phyloP scores from a whole-genome alignment of 139 green algal species.

The Volvox reticuliferus region DNA sequence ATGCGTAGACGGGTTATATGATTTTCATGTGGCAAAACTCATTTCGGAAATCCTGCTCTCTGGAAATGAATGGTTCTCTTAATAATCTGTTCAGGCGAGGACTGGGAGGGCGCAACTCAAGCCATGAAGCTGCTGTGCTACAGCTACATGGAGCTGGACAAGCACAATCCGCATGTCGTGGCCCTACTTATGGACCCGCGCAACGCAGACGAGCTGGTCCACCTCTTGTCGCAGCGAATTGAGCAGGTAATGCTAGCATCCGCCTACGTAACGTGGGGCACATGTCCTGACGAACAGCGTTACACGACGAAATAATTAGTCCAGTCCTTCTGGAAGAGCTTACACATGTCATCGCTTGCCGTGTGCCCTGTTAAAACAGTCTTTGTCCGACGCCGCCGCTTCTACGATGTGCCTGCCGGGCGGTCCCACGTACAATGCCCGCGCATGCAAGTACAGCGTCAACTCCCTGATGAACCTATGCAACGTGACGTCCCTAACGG shows the following conservation, averaged over 20 bases:
- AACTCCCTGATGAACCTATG: slow-evolving; percentile 93
- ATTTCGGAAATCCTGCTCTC: no score
- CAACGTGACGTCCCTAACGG: slow-evolving; percentile 29
- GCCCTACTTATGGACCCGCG: slow-evolving; percentile 47
- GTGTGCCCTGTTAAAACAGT: slow-evolving; percentile 24
- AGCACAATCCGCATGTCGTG: slow-evolving; percentile 19
- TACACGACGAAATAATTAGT: no score
- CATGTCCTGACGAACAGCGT: no score
- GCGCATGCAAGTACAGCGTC: slow-evolving; percentile 92
- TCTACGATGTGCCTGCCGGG: slow-evolving; percentile 23
- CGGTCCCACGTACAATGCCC: slow-evolving; percentile 33
- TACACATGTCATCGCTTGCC: no score
- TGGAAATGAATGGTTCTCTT: no score
- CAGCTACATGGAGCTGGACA: slow-evolving; percentile 74
- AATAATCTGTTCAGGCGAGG: neutral
- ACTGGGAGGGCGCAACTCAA: slow-evolving; percentile 72
- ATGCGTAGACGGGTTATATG: no score
- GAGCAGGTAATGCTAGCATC: slow-evolving; percentile 44
- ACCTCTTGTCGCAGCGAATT: slow-evolving; percentile 43
- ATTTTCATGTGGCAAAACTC: no score
- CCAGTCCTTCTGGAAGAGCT: no score
- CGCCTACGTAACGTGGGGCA: no score
- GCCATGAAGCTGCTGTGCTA: slow-evolving; percentile 91
- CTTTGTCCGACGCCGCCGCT: slow-evolving; percentile 56
- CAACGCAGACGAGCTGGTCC: slow-evolving; percentile 53